These are phyloP conservation scores for Staphylotrichum longicolle DNA, from an alignment of 495 filamentous ascomycete species.

Conservation along the genomic window DNA sequence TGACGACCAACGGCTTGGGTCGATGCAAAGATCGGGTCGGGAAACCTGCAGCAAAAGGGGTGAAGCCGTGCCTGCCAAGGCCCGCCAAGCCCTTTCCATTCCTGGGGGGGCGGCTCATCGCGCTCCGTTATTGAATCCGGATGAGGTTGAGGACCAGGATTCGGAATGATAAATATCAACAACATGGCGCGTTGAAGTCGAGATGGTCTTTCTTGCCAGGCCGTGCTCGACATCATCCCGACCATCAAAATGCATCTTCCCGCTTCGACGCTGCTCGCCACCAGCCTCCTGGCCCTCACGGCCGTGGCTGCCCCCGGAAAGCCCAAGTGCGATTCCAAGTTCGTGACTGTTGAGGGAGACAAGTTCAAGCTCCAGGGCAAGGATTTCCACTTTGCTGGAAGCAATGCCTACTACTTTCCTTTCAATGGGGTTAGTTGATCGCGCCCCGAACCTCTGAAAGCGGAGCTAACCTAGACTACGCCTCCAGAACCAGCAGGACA, in stretches of 20 bases:
- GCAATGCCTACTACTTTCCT: slow-evolving; percentile 70
- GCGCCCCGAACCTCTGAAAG: too few species aligned
- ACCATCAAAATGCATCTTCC: slow-evolving; percentile 7
- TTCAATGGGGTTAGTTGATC: slow-evolving; percentile 46
- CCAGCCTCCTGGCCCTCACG: slow-evolving; percentile 17
- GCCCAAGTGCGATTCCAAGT: slow-evolving; percentile 30
- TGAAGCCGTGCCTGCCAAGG: slow-evolving; percentile 15
- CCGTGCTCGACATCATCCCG: not conserved
- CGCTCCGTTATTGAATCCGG: slow-evolving; percentile 8
- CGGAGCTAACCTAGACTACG: too few species aligned
- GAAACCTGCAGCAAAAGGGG: not conserved
- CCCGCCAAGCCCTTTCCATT: slow-evolving; percentile 11
- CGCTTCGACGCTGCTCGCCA: slow-evolving; percentile 9
- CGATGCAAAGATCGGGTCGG: slow-evolving; percentile 1
- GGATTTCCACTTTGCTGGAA: slow-evolving; percentile 65
- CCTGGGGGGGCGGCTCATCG: slow-evolving; percentile 13
- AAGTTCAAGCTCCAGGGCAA: slow-evolving; percentile 64
- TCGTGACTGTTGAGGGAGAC: slow-evolving; percentile 51
- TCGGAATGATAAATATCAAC: slow-evolving; percentile 20
- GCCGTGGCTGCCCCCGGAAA: slow-evolving; percentile 12
- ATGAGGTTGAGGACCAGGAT: not conserved
- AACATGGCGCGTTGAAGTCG: not conserved
- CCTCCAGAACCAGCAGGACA: slow-evolving; percentile 53
- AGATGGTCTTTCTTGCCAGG: not conserved
- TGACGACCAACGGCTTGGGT: not conserved